Evolutionary conservation across 768 basidiomycete genomes (phyloP), one percentile per base, ranked within the genome.

Genomic region (Russula sp.): DNA sequence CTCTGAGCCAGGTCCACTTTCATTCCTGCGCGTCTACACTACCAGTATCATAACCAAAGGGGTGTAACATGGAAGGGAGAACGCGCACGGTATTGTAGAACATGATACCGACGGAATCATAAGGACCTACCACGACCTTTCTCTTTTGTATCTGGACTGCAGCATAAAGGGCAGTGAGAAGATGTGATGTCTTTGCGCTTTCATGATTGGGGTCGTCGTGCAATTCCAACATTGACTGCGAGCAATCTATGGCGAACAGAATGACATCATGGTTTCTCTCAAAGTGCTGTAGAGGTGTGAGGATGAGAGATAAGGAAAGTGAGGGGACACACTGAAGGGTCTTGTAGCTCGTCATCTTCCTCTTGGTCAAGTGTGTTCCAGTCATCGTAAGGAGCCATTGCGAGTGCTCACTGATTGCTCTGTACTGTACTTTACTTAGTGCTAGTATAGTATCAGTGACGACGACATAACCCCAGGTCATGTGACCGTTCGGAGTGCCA

Each of bases 201-300:
- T 91, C 83, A 62, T 86, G 81, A 58, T 77, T 76, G 11, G 83
- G 82, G 68, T 87, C 84, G 31, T 88, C 86, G 54, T 78, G 79
- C 48, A 87, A 81, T 42, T 77, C 78, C 31, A 89, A 86, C 96
- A 98, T 98, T 11, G 92, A 91, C 58, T 83, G 78, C 0, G 95
- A 96, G 65, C 91, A 93, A 74, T 99, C 95, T 62, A 99, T 92
- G 73, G 89, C 91, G 76, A 98, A 97, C n/a, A 98, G 75, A 51
- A 96, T 88, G 37, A 94, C 90, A 69, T 98, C 94, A 64, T 83
- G 83, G 67, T 87, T 86, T 56, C 84, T 84, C 65, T 91, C 89
- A 65, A 83, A 82, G 62, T 79, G 79, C 89, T 90, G 57, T 52
- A 47, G 22, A 40, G 35, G 52, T 34, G 32, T 57, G 37, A 54